phyloP scores from a whole-genome alignment of 1,284 basidiomycete genomes.

The Moesziomyces aphidis region DNA sequence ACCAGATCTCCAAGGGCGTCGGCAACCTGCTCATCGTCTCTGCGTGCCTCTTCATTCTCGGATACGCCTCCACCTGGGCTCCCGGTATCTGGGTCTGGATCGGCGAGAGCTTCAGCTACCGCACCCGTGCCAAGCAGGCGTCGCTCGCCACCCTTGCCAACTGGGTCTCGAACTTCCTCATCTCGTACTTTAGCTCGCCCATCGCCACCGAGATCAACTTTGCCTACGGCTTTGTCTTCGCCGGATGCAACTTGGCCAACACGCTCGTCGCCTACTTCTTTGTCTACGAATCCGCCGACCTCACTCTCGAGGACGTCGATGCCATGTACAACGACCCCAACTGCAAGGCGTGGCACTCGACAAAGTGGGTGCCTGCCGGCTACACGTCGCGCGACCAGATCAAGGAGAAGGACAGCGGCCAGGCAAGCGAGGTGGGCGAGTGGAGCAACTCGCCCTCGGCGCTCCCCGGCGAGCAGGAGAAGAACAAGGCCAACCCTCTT shows the following conservation, averaged over 20 bases:
- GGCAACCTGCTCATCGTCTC: conserved; percentile 80
- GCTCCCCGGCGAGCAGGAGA: conserved; percentile 48
- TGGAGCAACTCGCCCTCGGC: conserved; percentile 52
- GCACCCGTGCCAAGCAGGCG: conserved; percentile 81
- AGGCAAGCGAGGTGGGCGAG: conserved; percentile 48
- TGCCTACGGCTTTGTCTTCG: conserved; percentile 80
- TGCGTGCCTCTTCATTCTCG: conserved; percentile 82
- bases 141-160: conserved; percentile 77
- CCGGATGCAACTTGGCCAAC: conserved; percentile 71
- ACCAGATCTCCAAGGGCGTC: conserved; percentile 37
- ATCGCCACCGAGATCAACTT: conserved; percentile 69
- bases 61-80: conserved; percentile 80
- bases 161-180: conserved; percentile 79
- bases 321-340: conserved; percentile 79
- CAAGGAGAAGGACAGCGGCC: conserved; percentile 46
- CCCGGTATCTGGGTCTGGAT: conserved; percentile 66
- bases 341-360: conserved; percentile 78
- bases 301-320: conserved; percentile 79
- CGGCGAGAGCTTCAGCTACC: conserved; percentile 78
- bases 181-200: conserved; percentile 75
- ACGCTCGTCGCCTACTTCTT: conserved; percentile 79
- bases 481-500: conserved; percentile 52
- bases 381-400: conserved; percentile 54
- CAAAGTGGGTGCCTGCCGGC: conserved; percentile 68
- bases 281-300: conserved; percentile 79